phyloP scores from a whole-genome alignment of 345 rosid species.

The Gynandropsis gynandra region DNA sequence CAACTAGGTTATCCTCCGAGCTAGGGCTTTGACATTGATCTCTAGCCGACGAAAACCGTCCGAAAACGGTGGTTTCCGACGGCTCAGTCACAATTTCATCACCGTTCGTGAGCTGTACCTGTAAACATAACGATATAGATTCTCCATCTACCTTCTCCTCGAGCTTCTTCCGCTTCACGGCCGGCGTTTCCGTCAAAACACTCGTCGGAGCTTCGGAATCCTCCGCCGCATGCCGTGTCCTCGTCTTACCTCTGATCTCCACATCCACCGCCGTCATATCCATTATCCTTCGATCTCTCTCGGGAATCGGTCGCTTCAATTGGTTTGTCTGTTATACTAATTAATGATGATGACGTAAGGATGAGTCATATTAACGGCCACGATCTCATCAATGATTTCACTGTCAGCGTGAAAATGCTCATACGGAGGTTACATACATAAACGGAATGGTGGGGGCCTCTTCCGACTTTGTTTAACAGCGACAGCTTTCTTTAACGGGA shows the following conservation, averaged over 20 bases:
- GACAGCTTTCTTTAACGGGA: conserved; percentile 15
- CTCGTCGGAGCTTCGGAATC: conserved; percentile 8
- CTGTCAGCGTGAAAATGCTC: conserved; percentile 6
- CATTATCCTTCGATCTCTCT: conserved; percentile 11
- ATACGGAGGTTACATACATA: conserved; percentile 15
- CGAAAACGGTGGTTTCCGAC: conserved; percentile 21
- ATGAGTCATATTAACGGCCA: not conserved
- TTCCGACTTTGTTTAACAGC: not conserved
- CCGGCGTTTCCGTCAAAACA: not conserved
- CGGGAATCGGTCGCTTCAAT: not conserved
- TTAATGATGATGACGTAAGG: not conserved
- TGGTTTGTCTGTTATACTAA: too few relatives aligned
- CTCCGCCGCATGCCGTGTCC: conserved; percentile 11
- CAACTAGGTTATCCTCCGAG: not conserved
- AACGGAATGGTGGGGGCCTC: conserved; percentile 10
- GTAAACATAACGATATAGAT: conserved; percentile 16
- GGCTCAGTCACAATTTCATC: conserved; percentile 16
- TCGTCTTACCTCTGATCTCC: conserved; percentile 11
- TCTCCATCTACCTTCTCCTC: conserved; percentile 17
- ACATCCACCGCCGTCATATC: conserved; percentile 23
- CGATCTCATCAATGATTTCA: conserved; percentile 17
- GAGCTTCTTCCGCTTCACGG: conserved; percentile 22
- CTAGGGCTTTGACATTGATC: conserved; percentile 11
- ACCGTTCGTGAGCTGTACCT: conserved; percentile 20
- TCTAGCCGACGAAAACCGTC: conserved; percentile 19